Evolutionary conservation across 805 yeast species (phyloP).

Genomic region (Candida adriatica): DNA sequence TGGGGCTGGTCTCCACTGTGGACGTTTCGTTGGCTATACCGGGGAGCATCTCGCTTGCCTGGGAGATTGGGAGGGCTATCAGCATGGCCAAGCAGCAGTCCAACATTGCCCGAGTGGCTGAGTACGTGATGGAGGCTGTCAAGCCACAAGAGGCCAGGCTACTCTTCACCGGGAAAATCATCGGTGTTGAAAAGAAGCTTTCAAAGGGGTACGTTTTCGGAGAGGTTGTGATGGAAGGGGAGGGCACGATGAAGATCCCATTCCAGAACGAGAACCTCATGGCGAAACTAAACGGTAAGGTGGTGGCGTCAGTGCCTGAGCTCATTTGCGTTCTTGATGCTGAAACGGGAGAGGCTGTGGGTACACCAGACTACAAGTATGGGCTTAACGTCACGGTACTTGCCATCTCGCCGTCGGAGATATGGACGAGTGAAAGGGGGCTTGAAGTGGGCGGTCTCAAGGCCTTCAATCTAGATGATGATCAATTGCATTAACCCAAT

Average conservation of each 20-base stretch:
- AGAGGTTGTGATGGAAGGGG: conserved; percentile 31
- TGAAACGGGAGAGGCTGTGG: conserved; percentile 41
- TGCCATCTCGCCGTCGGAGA: conserved; percentile 29
- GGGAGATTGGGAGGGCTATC: conserved; percentile 43
- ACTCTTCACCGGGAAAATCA: conserved; percentile 36
- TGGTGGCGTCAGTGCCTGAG: conserved; percentile 39
- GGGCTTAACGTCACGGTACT: conserved; percentile 37
- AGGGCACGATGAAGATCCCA: conserved; percentile 29
- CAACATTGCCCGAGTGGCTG: conserved; percentile 30
- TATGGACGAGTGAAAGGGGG: conserved; percentile 28
- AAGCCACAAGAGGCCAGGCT: conserved; percentile 25
- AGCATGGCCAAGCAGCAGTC: conserved; percentile 29
- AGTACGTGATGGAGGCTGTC: conserved; percentile 31
- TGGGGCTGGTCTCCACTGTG: conserved; percentile 29
- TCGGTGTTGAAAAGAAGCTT: conserved; percentile 35
- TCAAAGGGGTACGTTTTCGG: conserved; percentile 40
- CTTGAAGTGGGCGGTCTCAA: conserved; percentile 36
- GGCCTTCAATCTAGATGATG: conserved; percentile 26
- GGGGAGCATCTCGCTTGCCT: conserved; percentile 34
- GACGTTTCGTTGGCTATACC: conserved; percentile 29
- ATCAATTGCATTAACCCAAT: not conserved
- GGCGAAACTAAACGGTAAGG: conserved; percentile 26
- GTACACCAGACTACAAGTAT: conserved; percentile 42
- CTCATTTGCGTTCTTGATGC: conserved; percentile 36
- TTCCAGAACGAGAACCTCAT: conserved; percentile 43